Percentiles rank a stretch among this genome's conserved stretches.
phyloP scores from a whole-genome alignment of 192 early-diverging fungal species.

The Entomortierella lignicola region DNA sequence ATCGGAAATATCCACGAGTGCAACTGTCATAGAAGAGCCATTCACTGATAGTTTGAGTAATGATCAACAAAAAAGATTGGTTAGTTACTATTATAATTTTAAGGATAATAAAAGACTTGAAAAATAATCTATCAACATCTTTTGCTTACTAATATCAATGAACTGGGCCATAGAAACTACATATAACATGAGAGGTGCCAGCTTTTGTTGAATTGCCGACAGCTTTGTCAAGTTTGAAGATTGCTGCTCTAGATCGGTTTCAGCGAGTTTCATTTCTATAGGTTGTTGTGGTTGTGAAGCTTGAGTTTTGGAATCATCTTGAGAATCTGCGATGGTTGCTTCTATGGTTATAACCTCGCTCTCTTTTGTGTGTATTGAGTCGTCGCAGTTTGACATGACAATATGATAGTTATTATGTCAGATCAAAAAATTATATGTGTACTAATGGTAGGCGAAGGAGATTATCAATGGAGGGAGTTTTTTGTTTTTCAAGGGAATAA shows the following conservation, averaged over 20 bases:
- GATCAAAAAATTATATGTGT: too few relatives aligned
- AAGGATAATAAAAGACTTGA: too few relatives aligned
- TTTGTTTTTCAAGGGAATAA: too few relatives aligned
- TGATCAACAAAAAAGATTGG: neutral
- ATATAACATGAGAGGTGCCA: conserved; percentile 33
- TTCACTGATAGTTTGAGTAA: too few relatives aligned
- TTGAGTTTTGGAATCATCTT: neutral
- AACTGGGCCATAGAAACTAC: conserved; percentile 46
- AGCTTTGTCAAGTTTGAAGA: neutral
- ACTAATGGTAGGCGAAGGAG: too few relatives aligned
- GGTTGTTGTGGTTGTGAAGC: too few relatives aligned
- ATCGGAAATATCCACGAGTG: conserved; percentile 31
- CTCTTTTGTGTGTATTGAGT: neutral
- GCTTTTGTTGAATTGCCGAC: conserved; percentile 10
- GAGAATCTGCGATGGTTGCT: too few relatives aligned
- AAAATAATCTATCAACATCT: neutral
- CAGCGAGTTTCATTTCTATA: neutral
- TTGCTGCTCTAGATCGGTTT: neutral
- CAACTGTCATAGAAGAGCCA: conserved; percentile 46
- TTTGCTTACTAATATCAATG: conserved; percentile 44
- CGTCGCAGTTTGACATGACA: conserved; percentile 3
- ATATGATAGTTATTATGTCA: too few relatives aligned
- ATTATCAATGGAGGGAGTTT: too few relatives aligned
- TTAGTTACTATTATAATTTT: neutral
- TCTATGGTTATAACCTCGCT: conserved; percentile 4